Percentiles rank a stretch among this genome's conserved stretches.
These are phyloP conservation scores for Solanum sitiens DNA, from an alignment of 257 asterid genomes.

Conservation along the genomic window DNA sequence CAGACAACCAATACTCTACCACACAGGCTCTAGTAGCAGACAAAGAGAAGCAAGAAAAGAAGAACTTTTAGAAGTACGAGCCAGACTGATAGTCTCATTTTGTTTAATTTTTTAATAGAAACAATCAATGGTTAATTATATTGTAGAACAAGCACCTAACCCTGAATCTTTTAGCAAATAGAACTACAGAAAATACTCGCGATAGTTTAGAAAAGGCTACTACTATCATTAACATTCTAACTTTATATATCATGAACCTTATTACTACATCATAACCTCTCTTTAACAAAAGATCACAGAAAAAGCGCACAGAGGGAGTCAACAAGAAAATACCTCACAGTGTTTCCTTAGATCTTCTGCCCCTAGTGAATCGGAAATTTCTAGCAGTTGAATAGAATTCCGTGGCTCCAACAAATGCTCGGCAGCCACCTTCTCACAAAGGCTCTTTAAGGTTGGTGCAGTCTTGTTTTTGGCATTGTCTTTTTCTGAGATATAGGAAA, in stretches of 20 bases:
- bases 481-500: slow-evolving; percentile 14
- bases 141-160: not conserved
- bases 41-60: not conserved
- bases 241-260: not conserved
- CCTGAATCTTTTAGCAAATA: not conserved
- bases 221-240: not conserved
- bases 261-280: not conserved
- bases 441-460: slow-evolving; percentile 70
- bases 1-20: not conserved
- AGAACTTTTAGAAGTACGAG: not conserved
- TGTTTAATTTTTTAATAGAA: not conserved
- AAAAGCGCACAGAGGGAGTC: not conserved
- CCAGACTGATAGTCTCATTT: not conserved
- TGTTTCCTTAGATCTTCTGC: slow-evolving; percentile 72
- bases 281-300: not conserved
- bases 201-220: not conserved
- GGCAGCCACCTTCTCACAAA: slow-evolving; percentile 79
- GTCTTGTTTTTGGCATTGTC: slow-evolving; percentile 18
- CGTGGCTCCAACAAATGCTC: slow-evolving; percentile 92
- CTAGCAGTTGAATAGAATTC: slow-evolving; percentile 66
- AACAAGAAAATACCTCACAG: slow-evolving; percentile 45
- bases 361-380: slow-evolving; percentile 82
- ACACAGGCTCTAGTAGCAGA: not conserved
- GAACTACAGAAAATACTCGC: not conserved
- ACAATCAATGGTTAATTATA: not conserved